Base-by-base conservation (phyloP, 1,284 basidiomycete species). In the Tilletiaria anomala region DNA sequence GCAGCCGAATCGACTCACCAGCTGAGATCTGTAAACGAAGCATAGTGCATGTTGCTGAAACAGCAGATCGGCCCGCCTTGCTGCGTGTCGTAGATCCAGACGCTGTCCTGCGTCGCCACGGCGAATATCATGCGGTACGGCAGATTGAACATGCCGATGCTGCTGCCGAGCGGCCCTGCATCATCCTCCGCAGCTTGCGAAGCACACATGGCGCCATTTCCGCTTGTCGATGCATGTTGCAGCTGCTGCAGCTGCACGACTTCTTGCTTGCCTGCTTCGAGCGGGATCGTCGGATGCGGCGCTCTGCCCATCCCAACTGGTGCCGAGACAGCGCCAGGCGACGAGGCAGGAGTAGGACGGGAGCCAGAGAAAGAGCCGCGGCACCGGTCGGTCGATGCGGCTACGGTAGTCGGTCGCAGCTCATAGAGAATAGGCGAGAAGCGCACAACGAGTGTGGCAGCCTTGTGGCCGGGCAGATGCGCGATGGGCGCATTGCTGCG, bases 61-160 rank as follows among this genome's bases (percentile, higher is more conserved):
- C 96, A 74, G 65, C 86, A 89, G 33, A 96, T 76, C 0, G 91
- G 93, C 0, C 82, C 78, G 1, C 85, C 76, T 70, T 97, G 91
- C 68, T 97, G 91, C 3, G 91, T 96, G 68, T 97, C 91, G 68
- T 97, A 91, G 43, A 97, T 81, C 42, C 85, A 76, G 17, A 99
- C 80, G 1, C 84, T 82, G 66, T 99, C 91, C 77, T 89, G 93
- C 18, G 91, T 96, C 33, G 88, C 84, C 6, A 97, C 85, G 0
- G 93, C 88, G 62, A 85, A 97, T 32, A 96, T 70, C 80, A 96
- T 85, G 35, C 91, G 76, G 67, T 96, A 94, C 1, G 88, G 85
- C 39, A 96, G 69, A 10, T 83, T 78, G 65, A 97, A 93, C 5
- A 93, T 73, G 12, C 38, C 17, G 16, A 17, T 20, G 11, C 10